phyloP scores from a whole-genome alignment of 495 filamentous ascomycete genomes.

The Cryomyces minteri region DNA sequence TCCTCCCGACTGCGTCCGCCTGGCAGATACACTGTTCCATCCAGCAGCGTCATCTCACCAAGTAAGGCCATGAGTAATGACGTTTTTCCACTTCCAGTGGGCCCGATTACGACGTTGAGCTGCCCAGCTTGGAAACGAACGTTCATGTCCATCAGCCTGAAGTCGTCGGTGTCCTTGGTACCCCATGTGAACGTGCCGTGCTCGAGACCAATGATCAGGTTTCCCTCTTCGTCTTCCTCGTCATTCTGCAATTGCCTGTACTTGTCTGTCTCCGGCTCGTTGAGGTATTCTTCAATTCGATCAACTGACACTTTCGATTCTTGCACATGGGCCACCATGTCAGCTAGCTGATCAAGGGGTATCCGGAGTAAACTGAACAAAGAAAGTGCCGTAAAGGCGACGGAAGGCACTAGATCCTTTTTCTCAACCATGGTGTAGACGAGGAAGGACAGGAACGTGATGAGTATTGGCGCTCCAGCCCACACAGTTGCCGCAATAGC shows the following conservation, averaged over 20 bases:
- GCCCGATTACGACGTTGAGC: conserved; percentile 80
- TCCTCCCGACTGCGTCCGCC: conserved; percentile 70
- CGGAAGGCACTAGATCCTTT: conserved; percentile 75
- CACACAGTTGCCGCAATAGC: conserved; percentile 80
- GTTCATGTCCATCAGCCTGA: conserved; percentile 67
- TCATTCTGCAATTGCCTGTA: conserved; percentile 63
- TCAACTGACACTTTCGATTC: conserved; percentile 95
- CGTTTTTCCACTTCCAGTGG: conserved; percentile 89
- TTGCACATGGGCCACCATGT: conserved; percentile 98
- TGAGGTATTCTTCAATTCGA: conserved; percentile 87
- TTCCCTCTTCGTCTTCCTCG: conserved; percentile 37
- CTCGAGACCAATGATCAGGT: conserved; percentile 61
- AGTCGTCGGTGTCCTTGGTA: conserved; percentile 43
- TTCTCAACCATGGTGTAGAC: conserved; percentile 82
- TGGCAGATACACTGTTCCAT: conserved; percentile 68
- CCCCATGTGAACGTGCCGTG: conserved; percentile 83
- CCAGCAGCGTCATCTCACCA: conserved; percentile 83
- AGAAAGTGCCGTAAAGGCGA: conserved; percentile 92
- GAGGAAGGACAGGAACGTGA: conserved; percentile 90
- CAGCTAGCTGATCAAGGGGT: conserved; percentile 87
- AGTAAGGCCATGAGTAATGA: conserved; percentile 90
- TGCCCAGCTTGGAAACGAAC: conserved; percentile 58
- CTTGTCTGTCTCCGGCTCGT: conserved; percentile 92
- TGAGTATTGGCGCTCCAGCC: conserved; percentile 85
- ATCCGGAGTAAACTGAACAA: conserved; percentile 87